These are phyloP conservation scores for Geotrichum klebahnii DNA, from an alignment of 1,139 yeast species.

Conservation along the genomic window DNA sequence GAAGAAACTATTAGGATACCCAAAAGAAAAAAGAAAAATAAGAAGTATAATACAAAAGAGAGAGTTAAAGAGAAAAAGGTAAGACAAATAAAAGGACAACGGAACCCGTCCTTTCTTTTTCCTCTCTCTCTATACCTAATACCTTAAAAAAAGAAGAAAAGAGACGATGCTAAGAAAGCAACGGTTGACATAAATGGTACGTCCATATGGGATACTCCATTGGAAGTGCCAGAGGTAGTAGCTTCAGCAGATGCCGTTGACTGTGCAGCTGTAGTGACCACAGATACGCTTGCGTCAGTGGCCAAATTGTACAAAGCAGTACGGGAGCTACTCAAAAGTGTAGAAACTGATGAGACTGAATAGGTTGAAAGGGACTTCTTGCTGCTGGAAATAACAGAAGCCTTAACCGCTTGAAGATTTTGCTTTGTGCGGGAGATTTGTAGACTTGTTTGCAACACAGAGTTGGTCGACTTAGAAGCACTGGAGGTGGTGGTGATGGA, in stretches of 20 bases:
- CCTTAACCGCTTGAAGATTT: background rate
- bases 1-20: background rate
- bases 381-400: too few relatives aligned
- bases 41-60: too few relatives aligned
- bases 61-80: too few relatives aligned
- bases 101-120: too few relatives aligned
- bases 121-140: too few relatives aligned
- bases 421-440: background rate
- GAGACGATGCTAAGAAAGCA: background rate
- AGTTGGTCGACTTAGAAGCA: too few relatives aligned
- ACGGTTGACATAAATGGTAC: too few relatives aligned
- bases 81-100: too few relatives aligned
- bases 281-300: background rate
- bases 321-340: slow-evolving; percentile 25
- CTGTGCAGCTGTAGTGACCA: background rate
- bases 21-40: background rate
- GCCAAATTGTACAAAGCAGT: slow-evolving; percentile 31
- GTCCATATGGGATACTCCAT: too few relatives aligned
- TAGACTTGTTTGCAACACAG: background rate
- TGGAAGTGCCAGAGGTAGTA: background rate
- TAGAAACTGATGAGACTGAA: slow-evolving; percentile 26
- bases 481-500: too few relatives aligned
- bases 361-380: slow-evolving; percentile 14
- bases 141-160: background rate
- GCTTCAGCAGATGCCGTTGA: background rate